Conservation (phyloP, 139 green algal species). For the Spirogloea muscicola region DNA sequence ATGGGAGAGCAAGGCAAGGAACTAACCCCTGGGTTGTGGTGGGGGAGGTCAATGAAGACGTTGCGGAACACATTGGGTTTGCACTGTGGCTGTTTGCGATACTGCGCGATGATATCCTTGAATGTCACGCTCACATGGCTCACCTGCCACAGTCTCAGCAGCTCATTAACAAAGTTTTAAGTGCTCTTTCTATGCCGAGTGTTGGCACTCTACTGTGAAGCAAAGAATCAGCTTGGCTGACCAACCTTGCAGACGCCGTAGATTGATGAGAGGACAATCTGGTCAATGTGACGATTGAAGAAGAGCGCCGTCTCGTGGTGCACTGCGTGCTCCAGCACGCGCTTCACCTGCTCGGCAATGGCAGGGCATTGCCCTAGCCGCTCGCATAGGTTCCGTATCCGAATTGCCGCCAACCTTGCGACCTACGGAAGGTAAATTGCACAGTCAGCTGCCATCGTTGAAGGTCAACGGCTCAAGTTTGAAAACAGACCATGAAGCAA, state of each 20-base stretch:
- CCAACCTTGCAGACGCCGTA: slow-evolving; percentile 88
- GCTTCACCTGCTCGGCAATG: slow-evolving; percentile 57
- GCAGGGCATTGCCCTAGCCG: slow-evolving; percentile 14
- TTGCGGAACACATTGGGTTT: slow-evolving; percentile 67
- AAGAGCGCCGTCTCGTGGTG: slow-evolving; percentile 74
- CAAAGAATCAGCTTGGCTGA: too few relatives aligned
- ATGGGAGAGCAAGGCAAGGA: too few relatives aligned
- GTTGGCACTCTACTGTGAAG: too few relatives aligned
- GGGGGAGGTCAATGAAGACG: slow-evolving; percentile 67
- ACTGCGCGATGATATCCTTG: slow-evolving; percentile 80
- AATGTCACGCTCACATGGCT: slow-evolving; percentile 60
- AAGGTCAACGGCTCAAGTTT: too few relatives aligned
- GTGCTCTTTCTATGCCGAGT: neutral
- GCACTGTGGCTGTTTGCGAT: slow-evolving; percentile 69
- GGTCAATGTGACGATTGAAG: slow-evolving; percentile 86
- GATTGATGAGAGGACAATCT: slow-evolving; percentile 77
- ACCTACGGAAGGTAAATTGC: too few relatives aligned
- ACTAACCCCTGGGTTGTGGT: too few relatives aligned
- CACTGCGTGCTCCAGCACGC: slow-evolving; percentile 61
- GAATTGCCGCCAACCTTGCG: slow-evolving; percentile 32
- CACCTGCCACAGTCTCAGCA: slow-evolving; percentile 19
- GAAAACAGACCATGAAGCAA: too few relatives aligned
- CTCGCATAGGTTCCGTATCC: slow-evolving; percentile 41
- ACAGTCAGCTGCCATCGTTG: too few relatives aligned
- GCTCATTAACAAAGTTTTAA: neutral